Evolutionary conservation across 2,329 filamentous ascomycete genomes (phyloP).

Genomic region (Sporothrix dimorphospora): DNA sequence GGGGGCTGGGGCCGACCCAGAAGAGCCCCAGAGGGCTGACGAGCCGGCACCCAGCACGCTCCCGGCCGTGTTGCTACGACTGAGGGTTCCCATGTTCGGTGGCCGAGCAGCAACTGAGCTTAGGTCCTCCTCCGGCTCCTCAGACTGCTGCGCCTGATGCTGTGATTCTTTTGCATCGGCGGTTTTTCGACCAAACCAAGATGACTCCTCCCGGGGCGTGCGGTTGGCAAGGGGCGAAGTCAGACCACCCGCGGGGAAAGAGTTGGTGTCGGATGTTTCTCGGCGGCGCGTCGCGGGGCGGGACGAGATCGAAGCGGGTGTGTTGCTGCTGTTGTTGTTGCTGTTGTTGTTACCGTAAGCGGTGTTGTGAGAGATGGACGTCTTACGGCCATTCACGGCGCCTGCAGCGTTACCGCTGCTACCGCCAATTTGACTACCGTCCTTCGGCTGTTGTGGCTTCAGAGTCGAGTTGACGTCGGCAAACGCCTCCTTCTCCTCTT

Average conservation of each 20-base stretch:
- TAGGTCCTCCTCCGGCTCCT: slow-evolving; percentile 56
- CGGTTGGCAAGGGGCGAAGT: slow-evolving; percentile 64
- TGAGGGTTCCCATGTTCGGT: slow-evolving; percentile 50
- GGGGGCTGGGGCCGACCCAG: slow-evolving; percentile 58
- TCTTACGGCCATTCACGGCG: slow-evolving; percentile 70
- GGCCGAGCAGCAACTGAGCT: slow-evolving; percentile 41
- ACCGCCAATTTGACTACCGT: slow-evolving; percentile 59
- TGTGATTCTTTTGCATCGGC: slow-evolving; percentile 56
- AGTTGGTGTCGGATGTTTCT: slow-evolving; percentile 76
- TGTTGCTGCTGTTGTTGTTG: slow-evolving; percentile 45
- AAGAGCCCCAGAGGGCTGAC: slow-evolving; percentile 50
- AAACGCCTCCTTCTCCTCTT: slow-evolving; percentile 70
- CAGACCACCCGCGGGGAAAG: slow-evolving; percentile 54
- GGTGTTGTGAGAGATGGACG: slow-evolving; percentile 75
- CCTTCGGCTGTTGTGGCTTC: slow-evolving; percentile 80
- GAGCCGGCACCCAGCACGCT: slow-evolving; percentile 48
- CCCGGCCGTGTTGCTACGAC: slow-evolving; percentile 60
- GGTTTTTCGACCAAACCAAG: slow-evolving; percentile 60
- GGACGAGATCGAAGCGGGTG: slow-evolving; percentile 72
- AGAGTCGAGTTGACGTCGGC: slow-evolving; percentile 90
- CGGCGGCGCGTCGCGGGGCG: slow-evolving; percentile 79
- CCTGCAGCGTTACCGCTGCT: neutral
- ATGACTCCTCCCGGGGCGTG: slow-evolving; percentile 65
- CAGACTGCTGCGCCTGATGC: slow-evolving; percentile 51
- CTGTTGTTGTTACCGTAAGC: slow-evolving; percentile 58